Conservation (phyloP, 331 rosid species). For the Prunus yedoensis region DNA sequence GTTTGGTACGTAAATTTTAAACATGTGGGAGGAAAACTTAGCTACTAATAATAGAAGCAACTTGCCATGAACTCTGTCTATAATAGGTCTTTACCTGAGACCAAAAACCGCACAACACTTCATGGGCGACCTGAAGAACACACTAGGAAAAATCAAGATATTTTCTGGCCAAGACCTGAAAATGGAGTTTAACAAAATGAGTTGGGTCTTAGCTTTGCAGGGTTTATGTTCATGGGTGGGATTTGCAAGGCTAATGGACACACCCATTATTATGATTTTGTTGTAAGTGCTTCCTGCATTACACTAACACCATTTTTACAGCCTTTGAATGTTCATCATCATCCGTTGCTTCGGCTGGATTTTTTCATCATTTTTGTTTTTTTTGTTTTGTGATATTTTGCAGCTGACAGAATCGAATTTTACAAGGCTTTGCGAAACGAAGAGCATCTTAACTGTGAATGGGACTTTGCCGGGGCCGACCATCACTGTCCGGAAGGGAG, state of each 20-base stretch:
- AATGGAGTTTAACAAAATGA: background rate
- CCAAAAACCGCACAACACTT: background rate
- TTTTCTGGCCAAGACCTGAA: background rate
- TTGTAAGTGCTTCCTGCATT: conserved; percentile 6
- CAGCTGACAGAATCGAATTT: conserved; percentile 27
- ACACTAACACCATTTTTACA: no score
- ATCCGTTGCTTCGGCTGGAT: no score
- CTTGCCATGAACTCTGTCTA: background rate
- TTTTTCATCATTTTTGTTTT: no score
- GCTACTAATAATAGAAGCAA: background rate
- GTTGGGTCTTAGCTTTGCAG: background rate
- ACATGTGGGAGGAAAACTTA: background rate
- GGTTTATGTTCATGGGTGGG: background rate
- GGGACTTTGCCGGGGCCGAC: conserved; percentile 36
- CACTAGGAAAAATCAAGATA: background rate
- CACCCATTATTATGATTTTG: background rate
- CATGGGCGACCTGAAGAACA: conserved; percentile 17
- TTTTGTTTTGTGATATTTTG: background rate
- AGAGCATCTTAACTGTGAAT: conserved; percentile 33
- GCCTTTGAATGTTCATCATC: no score
- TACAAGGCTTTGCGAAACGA: conserved; percentile 34
- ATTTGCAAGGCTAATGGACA: background rate
- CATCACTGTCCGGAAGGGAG: conserved; percentile 28
- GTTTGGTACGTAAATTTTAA: background rate
- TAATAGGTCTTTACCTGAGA: background rate